Percentiles rank a stretch among this genome's conserved stretches.
phyloP scores from a whole-genome alignment of 805 yeast species.

The Yarrowia yakushimensis region DNA sequence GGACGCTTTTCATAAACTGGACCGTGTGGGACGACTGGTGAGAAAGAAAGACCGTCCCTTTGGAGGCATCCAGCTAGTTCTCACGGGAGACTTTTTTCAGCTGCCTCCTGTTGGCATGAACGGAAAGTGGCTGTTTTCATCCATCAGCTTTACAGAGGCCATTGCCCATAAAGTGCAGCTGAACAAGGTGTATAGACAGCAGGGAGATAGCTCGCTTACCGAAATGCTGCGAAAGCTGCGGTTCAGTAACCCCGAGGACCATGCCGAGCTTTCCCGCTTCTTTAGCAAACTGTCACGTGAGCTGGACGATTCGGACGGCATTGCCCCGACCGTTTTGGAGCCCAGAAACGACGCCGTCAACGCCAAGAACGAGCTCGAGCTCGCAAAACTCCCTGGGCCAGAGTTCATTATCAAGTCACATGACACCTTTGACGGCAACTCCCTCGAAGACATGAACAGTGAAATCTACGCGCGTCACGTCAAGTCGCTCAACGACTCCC shows the following conservation, averaged over 20 bases:
- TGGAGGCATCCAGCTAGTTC: constrained; percentile 87
- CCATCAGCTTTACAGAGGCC: constrained; percentile 61
- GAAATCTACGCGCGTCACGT: neutral
- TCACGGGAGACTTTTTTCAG: constrained; percentile 94
- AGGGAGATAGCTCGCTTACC: constrained; percentile 61
- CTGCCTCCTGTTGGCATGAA: constrained; percentile 72
- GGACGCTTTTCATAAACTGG: constrained; percentile 63
- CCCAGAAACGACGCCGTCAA: constrained; percentile 84
- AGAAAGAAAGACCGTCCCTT: constrained; percentile 63
- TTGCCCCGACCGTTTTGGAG: constrained; percentile 83
- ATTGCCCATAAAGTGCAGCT: constrained; percentile 63
- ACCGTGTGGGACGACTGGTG: constrained; percentile 57
- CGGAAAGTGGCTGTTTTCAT: constrained; percentile 58
- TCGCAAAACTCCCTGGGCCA: constrained; percentile 50
- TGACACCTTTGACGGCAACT: neutral
- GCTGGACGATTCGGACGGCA: constrained; percentile 61
- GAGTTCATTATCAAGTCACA: constrained; percentile 29
- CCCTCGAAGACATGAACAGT: constrained; percentile 39
- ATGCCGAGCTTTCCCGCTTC: constrained; percentile 45
- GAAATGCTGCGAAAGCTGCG: constrained; percentile 80
- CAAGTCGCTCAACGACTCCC: constrained; percentile 46
- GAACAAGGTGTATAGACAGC: constrained; percentile 80
- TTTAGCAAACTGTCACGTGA: constrained; percentile 55
- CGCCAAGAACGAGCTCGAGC: constrained; percentile 57
- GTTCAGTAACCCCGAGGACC: constrained; percentile 52